Evolutionary conservation across 345 rosid genomes (phyloP).

Genomic region (Pistacia vera): DNA sequence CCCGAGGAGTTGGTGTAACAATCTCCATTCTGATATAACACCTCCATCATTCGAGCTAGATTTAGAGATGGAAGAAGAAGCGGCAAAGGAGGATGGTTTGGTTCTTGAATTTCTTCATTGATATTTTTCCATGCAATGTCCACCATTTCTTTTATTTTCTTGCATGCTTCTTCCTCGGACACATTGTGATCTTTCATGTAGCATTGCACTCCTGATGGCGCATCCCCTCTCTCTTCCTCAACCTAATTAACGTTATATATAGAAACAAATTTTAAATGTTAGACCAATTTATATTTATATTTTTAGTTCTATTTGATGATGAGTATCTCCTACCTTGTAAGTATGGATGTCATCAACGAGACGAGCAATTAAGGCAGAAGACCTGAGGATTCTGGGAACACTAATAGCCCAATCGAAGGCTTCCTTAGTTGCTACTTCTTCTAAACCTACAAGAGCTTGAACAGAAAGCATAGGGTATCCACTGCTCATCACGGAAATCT

Average conservation of each 20-base stretch:
- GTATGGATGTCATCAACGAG: constrained; percentile 3
- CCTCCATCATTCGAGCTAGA: constrained; percentile 9
- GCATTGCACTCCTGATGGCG: constrained; percentile 13
- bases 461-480: constrained; percentile 13
- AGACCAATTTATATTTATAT: too few species aligned
- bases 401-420: background rate
- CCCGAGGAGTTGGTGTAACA: background rate
- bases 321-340: background rate
- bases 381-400: background rate
- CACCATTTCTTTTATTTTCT: constrained; percentile 7
- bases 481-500: background rate
- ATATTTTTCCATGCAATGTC: background rate
- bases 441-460: constrained; percentile 6
- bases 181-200: background rate
- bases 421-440: background rate
- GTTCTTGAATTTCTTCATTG: constrained; percentile 8
- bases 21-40: constrained; percentile 1
- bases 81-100: background rate
- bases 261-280: too few species aligned
- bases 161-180: constrained; percentile 4
- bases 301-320: too few species aligned
- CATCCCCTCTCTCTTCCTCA: constrained; percentile 10
- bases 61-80: background rate
- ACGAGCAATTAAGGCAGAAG: background rate
- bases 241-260: background rate